Percentiles rank a stretch among this genome's conserved stretches.
These are phyloP conservation scores for Codiaeum variegatum DNA, from an alignment of 441 rosid species.

Conservation along the genomic window DNA sequence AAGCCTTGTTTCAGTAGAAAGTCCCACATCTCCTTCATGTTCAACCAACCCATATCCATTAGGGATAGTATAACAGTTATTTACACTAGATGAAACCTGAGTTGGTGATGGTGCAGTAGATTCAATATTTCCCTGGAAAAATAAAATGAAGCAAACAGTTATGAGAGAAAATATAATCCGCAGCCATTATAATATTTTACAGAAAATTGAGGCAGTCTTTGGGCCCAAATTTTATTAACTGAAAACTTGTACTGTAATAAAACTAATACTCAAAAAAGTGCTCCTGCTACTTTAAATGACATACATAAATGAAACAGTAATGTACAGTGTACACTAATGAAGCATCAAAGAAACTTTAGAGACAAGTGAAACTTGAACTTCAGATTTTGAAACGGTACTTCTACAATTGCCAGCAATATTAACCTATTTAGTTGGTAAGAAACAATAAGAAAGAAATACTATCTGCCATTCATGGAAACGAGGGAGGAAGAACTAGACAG, in stretches of 20 bases:
- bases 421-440: background rate
- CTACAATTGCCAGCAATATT: background rate
- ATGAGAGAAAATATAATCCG: background rate
- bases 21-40: slow-evolving; percentile 30
- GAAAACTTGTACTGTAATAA: background rate
- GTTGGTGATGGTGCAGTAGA: slow-evolving; percentile 33
- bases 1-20: slow-evolving; percentile 25
- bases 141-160: slow-evolving; percentile 17
- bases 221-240: background rate
- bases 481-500: background rate
- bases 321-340: background rate
- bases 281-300: background rate
- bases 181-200: slow-evolving; percentile 12
- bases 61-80: slow-evolving; percentile 23
- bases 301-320: background rate
- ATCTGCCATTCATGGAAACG: background rate
- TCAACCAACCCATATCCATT: slow-evolving; percentile 39
- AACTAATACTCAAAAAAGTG: too few relatives aligned
- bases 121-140: slow-evolving; percentile 47
- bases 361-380: background rate
- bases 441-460: background rate
- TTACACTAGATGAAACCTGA: slow-evolving; percentile 33
- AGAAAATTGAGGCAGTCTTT: background rate
- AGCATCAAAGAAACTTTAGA: background rate
- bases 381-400: background rate